phyloP scores from a whole-genome alignment of 1,284 basidiomycete genomes.

The Heliocybe sulcata region DNA sequence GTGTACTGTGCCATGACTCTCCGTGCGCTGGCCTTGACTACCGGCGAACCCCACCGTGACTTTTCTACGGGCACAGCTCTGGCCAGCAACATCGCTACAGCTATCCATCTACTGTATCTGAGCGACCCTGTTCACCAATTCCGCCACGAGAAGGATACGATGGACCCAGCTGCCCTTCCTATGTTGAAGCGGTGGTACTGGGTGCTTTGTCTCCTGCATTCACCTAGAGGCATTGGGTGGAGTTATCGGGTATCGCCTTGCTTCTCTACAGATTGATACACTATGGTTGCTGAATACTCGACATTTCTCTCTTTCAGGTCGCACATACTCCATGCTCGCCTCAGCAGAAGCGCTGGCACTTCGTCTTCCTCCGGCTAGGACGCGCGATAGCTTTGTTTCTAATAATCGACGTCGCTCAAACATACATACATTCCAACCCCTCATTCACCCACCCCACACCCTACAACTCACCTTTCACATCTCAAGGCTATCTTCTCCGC shows the following conservation, averaged over 20 bases:
- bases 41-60: conserved; percentile 6
- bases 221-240: conserved; percentile 14
- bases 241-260: conserved; percentile 11
- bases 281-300: neutral
- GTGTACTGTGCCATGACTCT: neutral
- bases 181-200: conserved; percentile 10
- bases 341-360: neutral
- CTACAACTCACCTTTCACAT: conserved; percentile 9
- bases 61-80: conserved; percentile 8
- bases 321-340: neutral
- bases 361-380: neutral
- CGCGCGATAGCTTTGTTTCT: conserved; percentile 10
- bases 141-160: conserved; percentile 10
- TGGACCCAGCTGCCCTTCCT: conserved; percentile 2
- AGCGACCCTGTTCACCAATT: conserved; percentile 10
- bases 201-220: conserved; percentile 9
- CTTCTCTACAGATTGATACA: neutral
- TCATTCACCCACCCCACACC: conserved; percentile 7
- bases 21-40: neutral
- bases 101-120: conserved; percentile 11
- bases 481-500: conserved; percentile 11
- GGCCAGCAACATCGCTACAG: conserved; percentile 11
- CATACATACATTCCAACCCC: conserved; percentile 13
- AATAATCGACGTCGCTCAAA: conserved; percentile 12
- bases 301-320: neutral